Conservation (phyloP, 352 stramenopile genomes). For the Globisporangium rhizosaccharum region DNA sequence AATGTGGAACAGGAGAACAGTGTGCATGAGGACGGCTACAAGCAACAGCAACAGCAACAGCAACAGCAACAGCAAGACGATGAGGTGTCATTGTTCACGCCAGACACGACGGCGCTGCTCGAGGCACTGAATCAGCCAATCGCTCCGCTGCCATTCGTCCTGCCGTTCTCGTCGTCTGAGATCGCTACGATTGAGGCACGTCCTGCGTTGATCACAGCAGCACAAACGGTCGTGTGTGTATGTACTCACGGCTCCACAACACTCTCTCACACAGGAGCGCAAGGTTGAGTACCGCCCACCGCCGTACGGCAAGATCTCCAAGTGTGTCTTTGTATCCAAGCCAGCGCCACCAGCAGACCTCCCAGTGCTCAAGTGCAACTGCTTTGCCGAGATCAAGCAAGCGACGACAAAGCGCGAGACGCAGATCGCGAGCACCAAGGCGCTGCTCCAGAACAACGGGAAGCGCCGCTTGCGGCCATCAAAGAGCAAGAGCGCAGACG, state of each 20-base stretch:
- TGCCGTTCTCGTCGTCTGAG: slow-evolving; percentile 11
- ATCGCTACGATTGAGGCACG: slow-evolving; percentile 10
- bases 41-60: slow-evolving; percentile 4
- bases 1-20: neutral
- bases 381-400: slow-evolving; percentile 40
- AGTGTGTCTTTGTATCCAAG: slow-evolving; percentile 71
- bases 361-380: slow-evolving; percentile 74
- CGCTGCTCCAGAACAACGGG: slow-evolving; percentile 14
- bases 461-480: slow-evolving; percentile 6
- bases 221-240: neutral
- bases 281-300: slow-evolving; percentile 43
- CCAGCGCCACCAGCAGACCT: slow-evolving; percentile 46
- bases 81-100: slow-evolving; percentile 3
- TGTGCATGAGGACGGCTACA: neutral
- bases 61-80: neutral
- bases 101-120: slow-evolving; percentile 26
- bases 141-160: slow-evolving; percentile 2
- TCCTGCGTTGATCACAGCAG: neutral
- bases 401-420: slow-evolving; percentile 45
- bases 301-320: slow-evolving; percentile 57
- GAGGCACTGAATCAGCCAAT: slow-evolving; percentile 17
- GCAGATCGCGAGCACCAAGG: slow-evolving; percentile 39
- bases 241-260: neutral
- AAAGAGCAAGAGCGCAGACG: slow-evolving; percentile 1
- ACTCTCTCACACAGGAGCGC: slow-evolving; percentile 22